phyloP scores from a whole-genome alignment of 352 stramenopile genomes.

The Pythium graminicola region DNA sequence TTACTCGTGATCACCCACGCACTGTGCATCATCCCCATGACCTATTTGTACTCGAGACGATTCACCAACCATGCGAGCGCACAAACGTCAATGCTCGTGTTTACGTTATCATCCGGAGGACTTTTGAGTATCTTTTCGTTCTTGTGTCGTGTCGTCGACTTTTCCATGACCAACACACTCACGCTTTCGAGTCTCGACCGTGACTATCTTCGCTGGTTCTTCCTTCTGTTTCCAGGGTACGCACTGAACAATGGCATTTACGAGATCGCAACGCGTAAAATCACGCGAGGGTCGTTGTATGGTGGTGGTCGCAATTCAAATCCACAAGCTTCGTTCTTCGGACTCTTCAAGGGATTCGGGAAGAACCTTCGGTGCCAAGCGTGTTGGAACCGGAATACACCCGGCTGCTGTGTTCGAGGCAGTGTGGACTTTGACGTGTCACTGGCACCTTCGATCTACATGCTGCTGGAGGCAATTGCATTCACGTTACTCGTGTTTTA shows the following conservation, averaged over 20 bases:
- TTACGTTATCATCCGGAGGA: conserved; percentile 46
- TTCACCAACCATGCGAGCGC: conserved; percentile 54
- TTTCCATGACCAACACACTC: conserved; percentile 26
- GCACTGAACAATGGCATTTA: conserved; percentile 63
- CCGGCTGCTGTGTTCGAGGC: conserved; percentile 41
- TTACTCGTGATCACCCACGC: conserved; percentile 39
- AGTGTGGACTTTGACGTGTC: conserved; percentile 57
- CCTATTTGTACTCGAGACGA: conserved; percentile 55
- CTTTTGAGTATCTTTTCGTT: conserved; percentile 76
- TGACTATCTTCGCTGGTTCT: conserved; percentile 68
- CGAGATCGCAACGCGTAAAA: conserved; percentile 63
- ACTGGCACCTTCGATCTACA: conserved; percentile 40
- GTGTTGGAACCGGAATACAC: conserved; percentile 41
- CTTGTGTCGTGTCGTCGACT: conserved; percentile 62
- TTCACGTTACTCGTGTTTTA: conserved; percentile 46
- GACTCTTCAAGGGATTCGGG: conserved; percentile 40
- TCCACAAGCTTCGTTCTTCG: conserved; percentile 49
- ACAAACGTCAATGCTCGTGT: conserved; percentile 62
- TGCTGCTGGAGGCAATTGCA: conserved; percentile 39
- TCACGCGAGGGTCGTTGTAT: conserved; percentile 45
- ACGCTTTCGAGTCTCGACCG: conserved; percentile 53
- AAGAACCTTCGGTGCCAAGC: conserved; percentile 28
- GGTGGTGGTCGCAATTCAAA: conserved; percentile 21
- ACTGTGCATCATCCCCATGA: conserved; percentile 45
- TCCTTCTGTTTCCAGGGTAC: conserved; percentile 65